Evolutionary conservation across 805 yeast genomes (phyloP).

Genomic region (Metschnikowia drakensbergensis): DNA sequence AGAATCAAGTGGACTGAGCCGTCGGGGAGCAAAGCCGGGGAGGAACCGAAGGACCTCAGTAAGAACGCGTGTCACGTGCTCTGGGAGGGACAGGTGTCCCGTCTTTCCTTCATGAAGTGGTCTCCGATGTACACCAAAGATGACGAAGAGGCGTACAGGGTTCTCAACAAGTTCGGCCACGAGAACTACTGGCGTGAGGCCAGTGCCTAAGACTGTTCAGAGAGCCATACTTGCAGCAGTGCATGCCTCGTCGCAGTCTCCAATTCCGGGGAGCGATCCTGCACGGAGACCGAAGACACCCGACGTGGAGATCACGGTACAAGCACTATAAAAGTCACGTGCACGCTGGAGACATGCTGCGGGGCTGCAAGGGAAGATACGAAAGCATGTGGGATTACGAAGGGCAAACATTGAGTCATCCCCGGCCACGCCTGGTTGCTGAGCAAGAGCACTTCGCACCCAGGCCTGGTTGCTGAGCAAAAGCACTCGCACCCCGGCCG

Average conservation of each 20-base stretch:
- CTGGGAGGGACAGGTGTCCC: slow-evolving; percentile 69
- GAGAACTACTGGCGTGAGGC: slow-evolving; percentile 55
- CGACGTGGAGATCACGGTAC: no score
- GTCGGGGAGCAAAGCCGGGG: not conserved
- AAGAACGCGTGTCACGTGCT: slow-evolving; percentile 46
- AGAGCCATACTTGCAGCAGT: not conserved
- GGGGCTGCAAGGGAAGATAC: no score
- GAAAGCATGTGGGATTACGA: no score
- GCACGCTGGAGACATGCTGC: no score
- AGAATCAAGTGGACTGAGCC: slow-evolving; percentile 67
- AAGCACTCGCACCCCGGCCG: not conserved
- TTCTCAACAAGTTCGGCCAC: slow-evolving; percentile 48
- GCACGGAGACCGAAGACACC: no score
- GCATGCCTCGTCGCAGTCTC: no score
- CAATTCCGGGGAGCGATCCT: no score
- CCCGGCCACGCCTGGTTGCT: no score
- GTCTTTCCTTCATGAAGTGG: slow-evolving; percentile 63
- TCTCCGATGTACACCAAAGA: slow-evolving; percentile 51
- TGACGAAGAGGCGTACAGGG: slow-evolving; percentile 48
- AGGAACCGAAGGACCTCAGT: slow-evolving; percentile 28
- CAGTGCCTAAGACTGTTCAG: not conserved
- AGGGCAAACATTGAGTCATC: no score
- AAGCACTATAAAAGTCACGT: no score
- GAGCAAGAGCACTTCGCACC: no score
- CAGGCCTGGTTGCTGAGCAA: no score